phyloP scores from a whole-genome alignment of 1,284 basidiomycete species.

The Vanrija sp. region DNA sequence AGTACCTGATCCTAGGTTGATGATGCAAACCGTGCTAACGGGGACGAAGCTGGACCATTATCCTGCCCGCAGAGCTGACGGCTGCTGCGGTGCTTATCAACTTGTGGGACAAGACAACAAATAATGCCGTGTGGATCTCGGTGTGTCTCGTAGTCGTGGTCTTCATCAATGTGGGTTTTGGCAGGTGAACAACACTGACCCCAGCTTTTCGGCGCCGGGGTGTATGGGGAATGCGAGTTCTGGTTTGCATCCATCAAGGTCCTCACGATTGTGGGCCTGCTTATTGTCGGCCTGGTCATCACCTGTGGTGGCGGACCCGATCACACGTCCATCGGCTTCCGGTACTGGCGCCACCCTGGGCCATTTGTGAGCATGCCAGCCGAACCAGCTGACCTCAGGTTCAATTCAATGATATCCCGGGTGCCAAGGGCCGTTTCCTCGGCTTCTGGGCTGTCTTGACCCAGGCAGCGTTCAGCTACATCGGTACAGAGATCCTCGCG shows the following conservation, averaged over 20 bases:
- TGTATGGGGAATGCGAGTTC: conserved; percentile 46
- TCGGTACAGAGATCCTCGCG: conserved; percentile 42
- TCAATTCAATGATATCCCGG: conserved; percentile 50
- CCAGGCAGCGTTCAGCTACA: conserved; percentile 1
- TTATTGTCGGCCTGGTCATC: conserved; percentile 61
- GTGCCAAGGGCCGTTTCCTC: conserved; percentile 45
- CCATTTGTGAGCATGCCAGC: conserved; percentile 36
- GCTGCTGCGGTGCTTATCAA: conserved; percentile 27
- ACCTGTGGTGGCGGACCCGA: conserved; percentile 54
- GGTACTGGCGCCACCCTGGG: conserved; percentile 51
- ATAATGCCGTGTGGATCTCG: conserved; percentile 65
- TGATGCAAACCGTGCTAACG: not conserved
- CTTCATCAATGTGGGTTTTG: conserved; percentile 15
- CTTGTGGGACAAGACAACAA: conserved; percentile 59
- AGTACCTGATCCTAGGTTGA: not conserved
- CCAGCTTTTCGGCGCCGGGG: conserved; percentile 60
- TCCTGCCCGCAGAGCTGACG: conserved; percentile 55
- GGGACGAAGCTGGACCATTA: conserved; percentile 58
- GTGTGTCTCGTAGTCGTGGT: conserved; percentile 68
- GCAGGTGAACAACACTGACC: too few species aligned
- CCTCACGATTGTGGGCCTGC: conserved; percentile 59
- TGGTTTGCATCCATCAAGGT: conserved; percentile 67
- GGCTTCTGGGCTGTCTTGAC: conserved; percentile 11
- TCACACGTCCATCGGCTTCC: conserved; percentile 47
- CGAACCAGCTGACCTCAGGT: not conserved